Conservation (phyloP, 177 flowering plant genomes). For the Tripterygium wilfordii region DNA sequence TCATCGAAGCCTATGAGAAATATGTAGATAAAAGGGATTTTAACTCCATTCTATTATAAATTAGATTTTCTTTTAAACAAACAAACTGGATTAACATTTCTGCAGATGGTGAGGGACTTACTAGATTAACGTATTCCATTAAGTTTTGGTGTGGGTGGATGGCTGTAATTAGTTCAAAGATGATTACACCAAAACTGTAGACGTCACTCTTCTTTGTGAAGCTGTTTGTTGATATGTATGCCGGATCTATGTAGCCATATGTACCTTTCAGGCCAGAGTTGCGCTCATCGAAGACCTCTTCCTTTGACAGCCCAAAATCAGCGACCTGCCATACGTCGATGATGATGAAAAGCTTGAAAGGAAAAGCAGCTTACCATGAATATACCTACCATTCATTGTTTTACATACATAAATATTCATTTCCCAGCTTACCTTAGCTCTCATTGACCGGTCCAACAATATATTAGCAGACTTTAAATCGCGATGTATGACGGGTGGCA, state of each 20-base stretch:
- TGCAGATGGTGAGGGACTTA: slow-evolving; percentile 33
- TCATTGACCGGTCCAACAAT: slow-evolving; percentile 69
- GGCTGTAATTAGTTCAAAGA: slow-evolving; percentile 93
- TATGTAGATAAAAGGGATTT: too few relatives aligned
- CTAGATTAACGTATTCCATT: slow-evolving; percentile 86
- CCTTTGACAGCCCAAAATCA: slow-evolving; percentile 97
- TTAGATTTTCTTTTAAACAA: too few relatives aligned
- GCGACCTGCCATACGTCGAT: too few relatives aligned
- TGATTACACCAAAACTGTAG: slow-evolving; percentile 86
- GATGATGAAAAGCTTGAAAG: too few relatives aligned
- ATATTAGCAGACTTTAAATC: slow-evolving; percentile 96
- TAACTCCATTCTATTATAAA: too few relatives aligned
- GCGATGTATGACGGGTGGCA: slow-evolving; percentile 93
- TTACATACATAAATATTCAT: too few relatives aligned
- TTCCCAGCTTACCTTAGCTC: slow-evolving; percentile 80
- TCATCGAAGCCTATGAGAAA: slow-evolving; percentile 95
- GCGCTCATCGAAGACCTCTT: slow-evolving; percentile 70
- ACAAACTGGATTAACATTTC: too few relatives aligned
- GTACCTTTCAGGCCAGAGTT: slow-evolving; percentile 93
- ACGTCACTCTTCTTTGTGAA: slow-evolving; percentile 91
- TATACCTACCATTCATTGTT: too few relatives aligned
- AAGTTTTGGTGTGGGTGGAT: slow-evolving; percentile 95
- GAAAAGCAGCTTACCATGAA: too few relatives aligned
- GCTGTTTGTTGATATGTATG: slow-evolving; percentile 77
- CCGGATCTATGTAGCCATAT: slow-evolving; percentile 94